These are phyloP conservation scores for Coccomyxa sp. DNA, from an alignment of 139 green algal genomes.

Conservation along the genomic window DNA sequence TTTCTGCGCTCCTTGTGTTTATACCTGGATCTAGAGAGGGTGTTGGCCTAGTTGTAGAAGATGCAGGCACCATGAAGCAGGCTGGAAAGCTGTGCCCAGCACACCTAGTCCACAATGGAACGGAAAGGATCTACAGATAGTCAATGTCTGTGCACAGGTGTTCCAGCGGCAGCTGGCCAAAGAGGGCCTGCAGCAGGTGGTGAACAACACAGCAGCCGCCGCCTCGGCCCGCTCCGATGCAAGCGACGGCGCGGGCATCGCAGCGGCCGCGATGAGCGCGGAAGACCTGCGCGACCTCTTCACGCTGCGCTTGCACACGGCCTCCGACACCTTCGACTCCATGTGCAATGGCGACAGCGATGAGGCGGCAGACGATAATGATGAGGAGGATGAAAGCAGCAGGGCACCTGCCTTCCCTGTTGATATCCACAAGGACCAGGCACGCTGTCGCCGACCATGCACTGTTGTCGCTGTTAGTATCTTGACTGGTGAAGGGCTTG, in stretches of 20 bases:
- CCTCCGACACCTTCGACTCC: conserved; percentile 79
- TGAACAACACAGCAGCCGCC: conserved; percentile 25
- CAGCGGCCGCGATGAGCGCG: conserved; percentile 27
- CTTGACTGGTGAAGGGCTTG: neutral
- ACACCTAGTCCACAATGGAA: neutral
- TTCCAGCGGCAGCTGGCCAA: conserved; percentile 94
- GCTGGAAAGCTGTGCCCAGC: neutral
- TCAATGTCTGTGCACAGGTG: conserved; percentile 34
- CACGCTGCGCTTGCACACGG: conserved; percentile 52
- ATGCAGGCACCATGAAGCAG: neutral
- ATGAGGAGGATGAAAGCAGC: neutral
- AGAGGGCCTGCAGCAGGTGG: conserved; percentile 67
- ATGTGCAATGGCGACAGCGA: conserved; percentile 35
- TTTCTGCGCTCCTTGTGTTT: no score
- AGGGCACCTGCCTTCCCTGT: conserved; percentile 10
- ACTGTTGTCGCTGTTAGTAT: neutral
- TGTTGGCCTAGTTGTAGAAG: neutral
- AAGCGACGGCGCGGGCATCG: neutral
- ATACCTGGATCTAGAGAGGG: no score
- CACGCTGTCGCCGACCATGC: neutral
- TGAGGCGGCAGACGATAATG: neutral
- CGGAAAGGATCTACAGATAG: no score
- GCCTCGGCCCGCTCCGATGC: neutral
- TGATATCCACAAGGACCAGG: conserved; percentile 16
- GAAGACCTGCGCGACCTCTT: conserved; percentile 96